A percentile compares a stretch with the other conserved stretches of the same genome.
Conservation (phyloP, 1,284 basidiomycete species). For the Rhodotorula sp. region DNA sequence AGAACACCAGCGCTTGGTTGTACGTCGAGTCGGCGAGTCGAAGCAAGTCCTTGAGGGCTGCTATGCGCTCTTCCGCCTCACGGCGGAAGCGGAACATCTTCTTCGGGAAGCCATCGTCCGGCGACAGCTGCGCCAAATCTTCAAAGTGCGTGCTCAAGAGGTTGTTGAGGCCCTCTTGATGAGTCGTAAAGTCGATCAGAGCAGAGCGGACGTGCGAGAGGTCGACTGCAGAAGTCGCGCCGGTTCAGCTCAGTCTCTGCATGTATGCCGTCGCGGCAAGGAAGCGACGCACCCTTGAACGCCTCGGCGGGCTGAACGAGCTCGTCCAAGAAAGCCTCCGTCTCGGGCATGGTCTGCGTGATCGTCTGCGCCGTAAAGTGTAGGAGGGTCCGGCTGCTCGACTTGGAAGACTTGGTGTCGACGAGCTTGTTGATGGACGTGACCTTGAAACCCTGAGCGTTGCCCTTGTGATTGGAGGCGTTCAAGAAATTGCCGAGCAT, state of each 20-base stretch:
- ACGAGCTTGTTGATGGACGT: constrained; percentile 99
- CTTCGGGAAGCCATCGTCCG: constrained; percentile 70
- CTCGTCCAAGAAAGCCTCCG: constrained; percentile 86
- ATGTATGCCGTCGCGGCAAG: background rate
- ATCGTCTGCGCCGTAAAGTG: constrained; percentile 94
- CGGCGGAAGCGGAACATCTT: constrained; percentile 86
- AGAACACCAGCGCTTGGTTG: constrained; percentile 78
- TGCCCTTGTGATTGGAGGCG: constrained; percentile 91
- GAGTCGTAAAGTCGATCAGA: constrained; percentile 64
- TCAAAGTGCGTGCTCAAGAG: constrained; percentile 74
- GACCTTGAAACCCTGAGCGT: constrained; percentile 94
- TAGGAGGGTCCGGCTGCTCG: constrained; percentile 85
- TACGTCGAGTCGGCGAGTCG: constrained; percentile 76
- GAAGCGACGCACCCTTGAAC: constrained; percentile 67
- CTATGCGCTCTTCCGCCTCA: constrained; percentile 68
- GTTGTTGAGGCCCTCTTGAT: constrained; percentile 62
- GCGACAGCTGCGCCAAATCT: constrained; percentile 56
- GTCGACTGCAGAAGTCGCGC: constrained; percentile 16
- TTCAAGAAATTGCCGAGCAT: constrained; percentile 98
- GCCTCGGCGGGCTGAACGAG: constrained; percentile 85
- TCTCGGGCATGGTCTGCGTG: constrained; percentile 78
- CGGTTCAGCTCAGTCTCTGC: background rate
- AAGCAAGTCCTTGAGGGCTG: constrained; percentile 78
- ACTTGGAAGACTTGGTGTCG: constrained; percentile 82
- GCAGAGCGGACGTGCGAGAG: constrained; percentile 45